A percentile compares a stretch with the other conserved stretches of the same genome.
These are phyloP conservation scores for Ophiognomonia clavigignenti-juglandacearum DNA, from an alignment of 2,329 filamentous ascomycete species.

Conservation along the genomic window DNA sequence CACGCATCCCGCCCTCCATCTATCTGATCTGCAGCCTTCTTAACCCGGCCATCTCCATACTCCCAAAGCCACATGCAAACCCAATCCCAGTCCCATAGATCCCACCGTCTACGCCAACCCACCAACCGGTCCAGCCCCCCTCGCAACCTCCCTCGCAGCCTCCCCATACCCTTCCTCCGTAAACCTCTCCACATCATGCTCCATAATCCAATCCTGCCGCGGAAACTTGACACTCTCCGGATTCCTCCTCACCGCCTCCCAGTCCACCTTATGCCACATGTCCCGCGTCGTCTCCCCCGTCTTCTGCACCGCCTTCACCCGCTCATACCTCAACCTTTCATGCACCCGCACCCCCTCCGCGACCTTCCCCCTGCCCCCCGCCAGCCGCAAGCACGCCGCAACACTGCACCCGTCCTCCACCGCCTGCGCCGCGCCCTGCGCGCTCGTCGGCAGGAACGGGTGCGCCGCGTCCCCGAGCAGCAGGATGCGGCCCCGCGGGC, in stretches of 20 bases:
- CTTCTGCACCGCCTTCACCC: conserved; percentile 43
- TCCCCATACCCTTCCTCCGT: conserved; percentile 35
- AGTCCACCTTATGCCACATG: conserved; percentile 52
- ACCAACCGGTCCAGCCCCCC: too few relatives aligned
- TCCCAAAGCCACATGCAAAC: too few relatives aligned
- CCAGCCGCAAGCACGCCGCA: conserved; percentile 30
- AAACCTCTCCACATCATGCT: conserved; percentile 43
- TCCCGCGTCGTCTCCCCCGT: conserved; percentile 46
- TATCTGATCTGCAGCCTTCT: too few relatives aligned
- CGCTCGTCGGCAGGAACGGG: conserved; percentile 32
- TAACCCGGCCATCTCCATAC: too few relatives aligned
- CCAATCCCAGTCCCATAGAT: too few relatives aligned
- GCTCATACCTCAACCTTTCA: conserved; percentile 39
- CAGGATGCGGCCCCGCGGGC: conserved; percentile 25
- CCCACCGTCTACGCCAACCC: too few relatives aligned
- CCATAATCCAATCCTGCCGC: conserved; percentile 47
- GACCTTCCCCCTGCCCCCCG: conserved; percentile 30
- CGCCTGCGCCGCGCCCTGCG: conserved; percentile 34
- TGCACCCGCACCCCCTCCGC: conserved; percentile 36
- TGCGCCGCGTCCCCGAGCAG: conserved; percentile 37
- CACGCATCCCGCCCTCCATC: too few relatives aligned
- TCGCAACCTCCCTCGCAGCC: conserved; percentile 14
- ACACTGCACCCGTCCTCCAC: conserved; percentile 35
- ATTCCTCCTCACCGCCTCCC: conserved; percentile 41
- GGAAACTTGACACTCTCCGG: conserved; percentile 42